Base-by-base conservation (phyloP, 2,329 filamentous ascomycete species). In the Camillea tinctor region DNA sequence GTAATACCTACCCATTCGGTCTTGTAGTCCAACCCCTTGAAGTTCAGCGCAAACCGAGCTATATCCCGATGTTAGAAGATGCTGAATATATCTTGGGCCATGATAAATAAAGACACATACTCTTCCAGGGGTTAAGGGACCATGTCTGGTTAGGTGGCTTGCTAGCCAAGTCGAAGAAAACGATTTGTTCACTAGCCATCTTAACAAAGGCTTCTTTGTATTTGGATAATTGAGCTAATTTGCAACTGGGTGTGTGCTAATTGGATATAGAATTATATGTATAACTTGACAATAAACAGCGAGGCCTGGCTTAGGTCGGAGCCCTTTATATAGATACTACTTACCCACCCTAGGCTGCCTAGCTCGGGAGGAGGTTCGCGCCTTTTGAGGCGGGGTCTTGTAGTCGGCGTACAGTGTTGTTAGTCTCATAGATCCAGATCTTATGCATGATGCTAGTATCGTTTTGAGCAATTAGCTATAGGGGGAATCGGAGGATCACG, bases 41-140 rank as follows among this genome's bases (percentile, higher is more conserved):
- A 90, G 75, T 91, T 91, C 51, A 92, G 75, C 2, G 82, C 70
- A 58, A 91, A 74, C 1, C 89, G 86, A 51, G 84, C 88, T 90
- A 56, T 9, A 58, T 60, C n/a, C n/a, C n/a, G n/a, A 36, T 52
- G 56, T 68, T 50, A 66, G 62, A n/a, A n/a, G n/a, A n/a, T n/a
- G 50, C 40, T 30, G n/a, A 30, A 8, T 30, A 24, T 50, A 9
- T 5, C 49, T 30, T 13, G 9, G 40, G 53, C 23, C 5, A 36
- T 20, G 2, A 9, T 30, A n/a, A 44, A n/a, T 6, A 19, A 23
- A 26, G 24, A 49, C 13, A 71, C 72, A 67, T 74, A 88, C 87
- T 85, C 75, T 89, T 91, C 88, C 88, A 91, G 0, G 88, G 84
- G 70, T 91, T 92, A 52, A 84, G 75, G 1, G 87, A 88, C 89